These are phyloP conservation scores for Chenopodium formosanum DNA, from an alignment of 148 eudicot species.

Conservation along the genomic window DNA sequence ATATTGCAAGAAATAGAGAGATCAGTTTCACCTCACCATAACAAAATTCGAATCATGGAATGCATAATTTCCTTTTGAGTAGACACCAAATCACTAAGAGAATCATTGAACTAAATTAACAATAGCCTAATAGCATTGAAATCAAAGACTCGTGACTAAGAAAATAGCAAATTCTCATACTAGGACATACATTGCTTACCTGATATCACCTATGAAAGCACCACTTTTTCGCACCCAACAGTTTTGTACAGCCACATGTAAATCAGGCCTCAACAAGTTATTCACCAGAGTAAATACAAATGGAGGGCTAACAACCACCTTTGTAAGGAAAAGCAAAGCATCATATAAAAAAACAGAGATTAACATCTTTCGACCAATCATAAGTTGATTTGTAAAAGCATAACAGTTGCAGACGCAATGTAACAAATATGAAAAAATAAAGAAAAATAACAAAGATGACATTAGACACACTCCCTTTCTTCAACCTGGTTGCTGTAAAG, in stretches of 20 bases:
- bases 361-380: neutral
- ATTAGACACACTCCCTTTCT: neutral
- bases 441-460: neutral
- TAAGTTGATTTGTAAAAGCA: neutral
- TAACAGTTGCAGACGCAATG: neutral
- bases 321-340: constrained; percentile 31
- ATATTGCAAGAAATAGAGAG: too few relatives aligned
- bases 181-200: constrained; percentile 26
- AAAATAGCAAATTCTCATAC: too few relatives aligned
- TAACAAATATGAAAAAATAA: neutral
- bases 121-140: too few relatives aligned
- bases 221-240: constrained; percentile 61
- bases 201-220: constrained; percentile 60
- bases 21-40: too few relatives aligned
- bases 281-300: constrained; percentile 45
- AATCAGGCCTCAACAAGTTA: constrained; percentile 46
- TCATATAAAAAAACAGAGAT: constrained; percentile 1
- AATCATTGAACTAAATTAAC: too few relatives aligned
- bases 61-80: too few relatives aligned
- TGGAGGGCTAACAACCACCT: constrained; percentile 61
- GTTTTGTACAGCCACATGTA: constrained; percentile 63
- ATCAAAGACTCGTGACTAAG: too few relatives aligned
- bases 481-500: neutral
- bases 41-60: too few relatives aligned
- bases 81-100: too few relatives aligned